phyloP scores from a whole-genome alignment of 371 early-diverging fungal species.

The Apophysomyces variabilis region DNA sequence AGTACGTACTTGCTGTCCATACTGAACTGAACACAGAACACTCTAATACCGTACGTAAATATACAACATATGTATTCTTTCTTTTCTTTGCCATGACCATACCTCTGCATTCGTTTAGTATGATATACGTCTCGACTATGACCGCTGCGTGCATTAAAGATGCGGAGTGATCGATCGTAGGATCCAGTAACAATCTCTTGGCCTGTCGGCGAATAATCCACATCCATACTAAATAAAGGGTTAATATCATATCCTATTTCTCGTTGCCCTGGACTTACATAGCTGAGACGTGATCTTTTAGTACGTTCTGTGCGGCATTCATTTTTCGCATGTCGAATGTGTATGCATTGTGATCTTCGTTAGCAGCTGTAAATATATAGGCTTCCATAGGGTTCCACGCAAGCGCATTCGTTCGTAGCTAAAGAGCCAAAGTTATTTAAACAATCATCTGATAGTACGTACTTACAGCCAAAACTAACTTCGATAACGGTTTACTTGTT shows the following conservation, averaged over 20 bases:
- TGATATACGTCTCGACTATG: constrained; percentile 97
- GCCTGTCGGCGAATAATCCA: constrained; percentile 98
- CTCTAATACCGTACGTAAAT: constrained; percentile 34
- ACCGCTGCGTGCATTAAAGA: constrained; percentile 83
- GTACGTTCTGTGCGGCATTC: constrained; percentile 79
- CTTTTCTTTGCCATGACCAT: background rate
- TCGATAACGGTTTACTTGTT: constrained; percentile 80
- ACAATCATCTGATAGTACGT: background rate
- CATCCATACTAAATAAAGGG: constrained; percentile 68
- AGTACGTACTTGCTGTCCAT: constrained; percentile 97
- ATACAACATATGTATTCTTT: background rate
- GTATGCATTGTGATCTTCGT: constrained; percentile 97
- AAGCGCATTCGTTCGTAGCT: constrained; percentile 89
- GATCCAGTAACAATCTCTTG: constrained; percentile 95
- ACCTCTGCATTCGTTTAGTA: constrained; percentile 97
- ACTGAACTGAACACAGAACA: constrained; percentile 92
- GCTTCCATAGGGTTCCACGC: constrained; percentile 99
- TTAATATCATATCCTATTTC: too few species aligned
- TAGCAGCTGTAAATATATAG: constrained; percentile 91
- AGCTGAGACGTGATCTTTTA: constrained; percentile 97
- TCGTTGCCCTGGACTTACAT: constrained; percentile 61
- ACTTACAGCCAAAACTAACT: constrained; percentile 68
- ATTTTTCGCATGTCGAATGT: constrained; percentile 97
- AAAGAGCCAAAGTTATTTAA: constrained; percentile 17
- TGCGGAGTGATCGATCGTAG: constrained; percentile 95